Conservation (phyloP, 2,329 filamentous ascomycete species). For the Colletotrichum sp. region DNA sequence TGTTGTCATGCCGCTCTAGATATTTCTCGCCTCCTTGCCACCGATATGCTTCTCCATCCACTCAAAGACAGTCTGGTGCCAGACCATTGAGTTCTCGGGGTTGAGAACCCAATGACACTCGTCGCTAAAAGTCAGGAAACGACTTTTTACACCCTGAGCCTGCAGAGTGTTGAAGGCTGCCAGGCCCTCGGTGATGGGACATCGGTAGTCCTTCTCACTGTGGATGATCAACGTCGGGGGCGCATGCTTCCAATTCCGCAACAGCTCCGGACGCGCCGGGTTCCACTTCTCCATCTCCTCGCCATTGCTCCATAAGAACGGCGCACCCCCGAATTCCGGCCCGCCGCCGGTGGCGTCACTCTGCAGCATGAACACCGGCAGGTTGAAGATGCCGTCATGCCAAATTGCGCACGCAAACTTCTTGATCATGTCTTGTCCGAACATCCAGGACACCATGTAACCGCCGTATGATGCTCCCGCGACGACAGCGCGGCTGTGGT, state of each 20-base stretch:
- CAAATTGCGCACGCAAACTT: constrained; percentile 44
- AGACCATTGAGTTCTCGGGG: constrained; percentile 70
- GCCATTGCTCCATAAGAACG: constrained; percentile 46
- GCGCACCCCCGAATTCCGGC: constrained; percentile 44
- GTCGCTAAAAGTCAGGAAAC: constrained; percentile 75
- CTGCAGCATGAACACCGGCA: constrained; percentile 31
- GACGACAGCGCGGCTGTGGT: constrained; percentile 56
- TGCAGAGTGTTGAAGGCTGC: constrained; percentile 77
- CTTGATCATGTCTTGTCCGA: constrained; percentile 56
- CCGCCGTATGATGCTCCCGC: constrained; percentile 62
- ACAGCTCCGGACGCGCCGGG: constrained; percentile 47
- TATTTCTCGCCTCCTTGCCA: not conserved
- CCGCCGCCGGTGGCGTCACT: constrained; percentile 30
- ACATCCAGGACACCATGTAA: constrained; percentile 65
- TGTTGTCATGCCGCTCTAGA: not conserved
- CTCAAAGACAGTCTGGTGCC: constrained; percentile 71
- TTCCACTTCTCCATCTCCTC: constrained; percentile 56
- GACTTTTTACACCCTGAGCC: constrained; percentile 68
- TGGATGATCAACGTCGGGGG: constrained; percentile 77
- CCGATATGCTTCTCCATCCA: constrained; percentile 65
- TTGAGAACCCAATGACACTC: constrained; percentile 76
- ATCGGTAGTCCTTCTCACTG: constrained; percentile 70
- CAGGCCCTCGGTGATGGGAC: constrained; percentile 56
- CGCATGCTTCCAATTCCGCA: constrained; percentile 63
- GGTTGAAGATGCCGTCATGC: constrained; percentile 50